Conservation (phyloP, 257 asterid genomes). For the Nicotiana undulata region DNA sequence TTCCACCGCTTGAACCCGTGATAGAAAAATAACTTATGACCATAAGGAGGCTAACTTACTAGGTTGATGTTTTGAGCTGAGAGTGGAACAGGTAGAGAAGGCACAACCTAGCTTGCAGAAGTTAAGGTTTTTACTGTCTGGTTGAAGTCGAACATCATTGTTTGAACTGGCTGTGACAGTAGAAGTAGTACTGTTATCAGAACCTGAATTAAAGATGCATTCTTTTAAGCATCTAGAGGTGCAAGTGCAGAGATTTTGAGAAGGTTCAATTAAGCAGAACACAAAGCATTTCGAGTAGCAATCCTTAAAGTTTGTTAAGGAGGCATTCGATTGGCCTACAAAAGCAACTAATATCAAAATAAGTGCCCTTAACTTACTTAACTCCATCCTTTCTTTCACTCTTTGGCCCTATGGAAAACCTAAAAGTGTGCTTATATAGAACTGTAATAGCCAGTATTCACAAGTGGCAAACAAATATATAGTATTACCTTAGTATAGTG, state of each 20-base stretch:
- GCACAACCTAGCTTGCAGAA: constrained; percentile 96
- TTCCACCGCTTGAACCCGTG: too few species aligned
- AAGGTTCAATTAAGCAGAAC: constrained; percentile 81
- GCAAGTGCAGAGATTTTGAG: constrained; percentile 77
- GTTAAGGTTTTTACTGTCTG: constrained; percentile 31
- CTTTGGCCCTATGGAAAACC: neutral
- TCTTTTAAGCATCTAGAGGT: constrained; percentile 77
- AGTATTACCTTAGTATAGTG: neutral
- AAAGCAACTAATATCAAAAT: constrained; percentile 27
- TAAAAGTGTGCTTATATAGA: neutral
- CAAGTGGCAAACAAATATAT: neutral
- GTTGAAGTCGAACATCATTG: constrained; percentile 9
- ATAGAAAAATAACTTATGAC: neutral
- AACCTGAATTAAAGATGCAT: constrained; percentile 56
- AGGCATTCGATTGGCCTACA: constrained; percentile 34
- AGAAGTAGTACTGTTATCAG: neutral
- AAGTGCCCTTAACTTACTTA: constrained; percentile 27
- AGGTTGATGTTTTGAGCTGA: constrained; percentile 57
- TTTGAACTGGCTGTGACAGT: neutral
- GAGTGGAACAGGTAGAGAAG: constrained; percentile 57
- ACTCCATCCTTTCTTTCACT: constrained; percentile 27
- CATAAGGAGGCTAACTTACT: constrained; percentile 32
- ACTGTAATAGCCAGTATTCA: neutral
- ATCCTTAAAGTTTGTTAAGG: constrained; percentile 66
- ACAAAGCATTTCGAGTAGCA: constrained; percentile 88